phyloP scores from a whole-genome alignment of 805 yeast species.

The fission yeast (Schizosaccharomyces pombe) region DNA sequence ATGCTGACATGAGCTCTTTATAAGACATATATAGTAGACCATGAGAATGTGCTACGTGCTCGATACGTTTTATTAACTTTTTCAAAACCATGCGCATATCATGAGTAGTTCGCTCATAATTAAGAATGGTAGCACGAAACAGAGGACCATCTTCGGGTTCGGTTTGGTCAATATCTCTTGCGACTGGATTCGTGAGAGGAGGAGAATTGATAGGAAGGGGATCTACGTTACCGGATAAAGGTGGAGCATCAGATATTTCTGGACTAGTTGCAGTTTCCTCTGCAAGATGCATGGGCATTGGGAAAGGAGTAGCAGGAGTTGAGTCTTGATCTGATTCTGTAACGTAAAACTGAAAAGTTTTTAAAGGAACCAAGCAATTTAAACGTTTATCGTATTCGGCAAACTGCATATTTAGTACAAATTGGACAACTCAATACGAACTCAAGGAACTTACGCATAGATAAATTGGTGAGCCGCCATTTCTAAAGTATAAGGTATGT shows the following conservation, averaged over 20 bases:
- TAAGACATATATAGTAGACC: slow-evolving; percentile 6
- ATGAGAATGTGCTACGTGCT: slow-evolving; percentile 16
- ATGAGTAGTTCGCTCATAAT: slow-evolving; percentile 18
- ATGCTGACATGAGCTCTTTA: slow-evolving; percentile 13
- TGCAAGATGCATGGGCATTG: background rate
- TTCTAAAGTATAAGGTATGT: background rate
- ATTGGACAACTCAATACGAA: background rate
- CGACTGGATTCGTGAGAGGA: background rate
- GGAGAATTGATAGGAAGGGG: background rate
- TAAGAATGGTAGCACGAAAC: slow-evolving; percentile 20
- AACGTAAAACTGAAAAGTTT: background rate
- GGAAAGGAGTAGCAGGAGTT: background rate
- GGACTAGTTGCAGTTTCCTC: background rate
- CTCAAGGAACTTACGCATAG: background rate
- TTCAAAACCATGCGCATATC: slow-evolving; percentile 17
- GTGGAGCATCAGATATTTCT: background rate
- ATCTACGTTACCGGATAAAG: background rate
- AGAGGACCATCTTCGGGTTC: slow-evolving; percentile 24
- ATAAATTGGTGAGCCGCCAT: background rate
- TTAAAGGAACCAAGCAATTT: background rate
- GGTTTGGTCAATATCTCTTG: slow-evolving; percentile 6
- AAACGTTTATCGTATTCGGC: background rate
- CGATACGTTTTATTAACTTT: slow-evolving; percentile 18
- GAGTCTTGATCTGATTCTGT: background rate
- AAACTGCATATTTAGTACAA: background rate